These are phyloP conservation scores for Canavalia gladiata DNA, from an alignment of 306 rosid species.

Conservation along the genomic window DNA sequence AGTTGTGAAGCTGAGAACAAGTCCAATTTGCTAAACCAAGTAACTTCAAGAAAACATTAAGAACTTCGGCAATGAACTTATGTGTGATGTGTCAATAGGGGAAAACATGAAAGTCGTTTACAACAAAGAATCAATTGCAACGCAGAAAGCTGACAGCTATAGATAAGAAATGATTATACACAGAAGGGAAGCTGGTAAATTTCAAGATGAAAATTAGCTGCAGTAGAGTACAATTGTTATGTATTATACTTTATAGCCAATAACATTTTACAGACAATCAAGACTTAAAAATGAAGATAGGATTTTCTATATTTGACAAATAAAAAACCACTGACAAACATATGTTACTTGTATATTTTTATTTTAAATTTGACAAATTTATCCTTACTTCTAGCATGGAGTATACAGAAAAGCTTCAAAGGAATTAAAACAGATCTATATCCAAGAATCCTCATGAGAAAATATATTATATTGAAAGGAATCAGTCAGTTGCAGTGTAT, in stretches of 20 bases:
- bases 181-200: constrained; percentile 18
- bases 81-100: constrained; percentile 3
- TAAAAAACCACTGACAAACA: constrained; percentile 15
- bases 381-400: constrained; percentile 31
- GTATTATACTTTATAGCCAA: constrained; percentile 3
- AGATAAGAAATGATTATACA: constrained; percentile 36
- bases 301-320: constrained; percentile 7
- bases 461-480: constrained; percentile 28
- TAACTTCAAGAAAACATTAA: constrained; percentile 36
- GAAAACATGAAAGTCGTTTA: constrained; percentile 21
- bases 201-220: constrained; percentile 27
- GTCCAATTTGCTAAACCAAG: not conserved
- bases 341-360: not conserved
- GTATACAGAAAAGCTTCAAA: not conserved
- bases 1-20: constrained; percentile 2
- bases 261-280: not conserved
- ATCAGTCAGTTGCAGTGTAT: constrained; percentile 30
- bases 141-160: constrained; percentile 36
- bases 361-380: not conserved
- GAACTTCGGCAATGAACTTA: constrained; percentile 22
- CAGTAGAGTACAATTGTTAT: constrained; percentile 29
- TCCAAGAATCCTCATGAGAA: constrained; percentile 28
- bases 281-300: not conserved
- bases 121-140: constrained; percentile 29
- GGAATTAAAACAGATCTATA: constrained; percentile 5